Evolutionary conservation across 257 asterid species (phyloP).

Genomic region (Capsicum chinense): DNA sequence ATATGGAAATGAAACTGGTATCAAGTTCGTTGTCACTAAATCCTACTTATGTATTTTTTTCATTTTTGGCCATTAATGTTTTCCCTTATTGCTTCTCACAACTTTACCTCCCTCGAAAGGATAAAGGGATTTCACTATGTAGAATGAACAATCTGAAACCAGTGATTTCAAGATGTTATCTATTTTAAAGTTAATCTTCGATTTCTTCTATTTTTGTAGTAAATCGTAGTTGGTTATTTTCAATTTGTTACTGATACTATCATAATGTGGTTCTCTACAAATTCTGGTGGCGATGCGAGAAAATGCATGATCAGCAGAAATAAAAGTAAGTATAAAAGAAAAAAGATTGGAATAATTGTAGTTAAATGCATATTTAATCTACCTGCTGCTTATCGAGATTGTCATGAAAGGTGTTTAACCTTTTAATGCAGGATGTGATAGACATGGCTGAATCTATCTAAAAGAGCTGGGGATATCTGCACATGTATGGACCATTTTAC

Average conservation of each 20-base stretch:
- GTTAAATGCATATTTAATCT: background rate
- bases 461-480: background rate
- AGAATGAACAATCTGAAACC: background rate
- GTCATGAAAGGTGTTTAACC: background rate
- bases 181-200: background rate
- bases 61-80: background rate
- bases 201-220: background rate
- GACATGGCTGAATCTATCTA: background rate
- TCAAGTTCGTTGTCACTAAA: background rate
- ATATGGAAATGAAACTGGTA: background rate
- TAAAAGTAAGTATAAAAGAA: slow-evolving; percentile 5
- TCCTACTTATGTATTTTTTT: background rate
- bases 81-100: background rate
- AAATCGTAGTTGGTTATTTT: background rate
- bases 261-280: background rate
- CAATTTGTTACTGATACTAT: background rate
- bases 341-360: background rate
- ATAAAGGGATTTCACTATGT: background rate
- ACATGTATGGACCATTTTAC: background rate
- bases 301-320: background rate
- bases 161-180: background rate
- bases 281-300: background rate
- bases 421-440: background rate
- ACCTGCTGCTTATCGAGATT: background rate
- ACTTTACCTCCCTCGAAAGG: background rate